Base-by-base conservation (phyloP, 306 rosid species). In the Pterocarpus santalinus region DNA sequence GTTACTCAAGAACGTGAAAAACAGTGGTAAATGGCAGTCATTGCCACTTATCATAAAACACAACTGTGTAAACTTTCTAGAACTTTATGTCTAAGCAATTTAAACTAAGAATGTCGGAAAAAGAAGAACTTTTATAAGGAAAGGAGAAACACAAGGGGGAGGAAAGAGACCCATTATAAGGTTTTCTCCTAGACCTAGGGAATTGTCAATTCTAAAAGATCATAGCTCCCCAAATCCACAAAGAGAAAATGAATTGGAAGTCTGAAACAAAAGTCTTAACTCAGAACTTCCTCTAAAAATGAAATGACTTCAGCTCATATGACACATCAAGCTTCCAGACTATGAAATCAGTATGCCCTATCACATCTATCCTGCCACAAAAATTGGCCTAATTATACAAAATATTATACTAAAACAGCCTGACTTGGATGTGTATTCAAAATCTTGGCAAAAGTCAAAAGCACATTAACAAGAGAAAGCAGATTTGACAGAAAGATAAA, bases 381-480 rank as follows among this genome's bases (percentile, higher is more conserved):
- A 44, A 41, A 57, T 16, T 7, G 41, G 33, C 7, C 6, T 1
- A 11, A 13, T 56, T 10, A 22, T 0, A 22, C 36, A 17, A 32
- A 49, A 47, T 7, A 70, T 5, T 70, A 5, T 53, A 70, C 75
- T 61, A 38, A 43, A 4, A 61, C 32, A 55, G 61, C 32, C 61
- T 55, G 17, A 55, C 68, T 46, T 38, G 9, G 69, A 66, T 35
- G 43, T 56, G 11, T 28, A 12, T 17, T 77, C 8, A 14, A 4
- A 52, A 11, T 65, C 57, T 67, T 6, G 8, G 47, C 8, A 43
- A 55, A 17, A 17, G 81, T 13, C 66, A 33, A 66, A 35, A 33
- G 61, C 28, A 7, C 35, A 52, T 57, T 15, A 39, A 80, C 73
- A 41, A 69, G 17, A 64, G 44, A 72, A 73, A 72, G n/a, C 61